A percentile compares a stretch with the other conserved stretches of the same genome.
These are phyloP conservation scores for Leccinum arenicola DNA, from an alignment of 768 basidiomycete species.

Conservation along the genomic window DNA sequence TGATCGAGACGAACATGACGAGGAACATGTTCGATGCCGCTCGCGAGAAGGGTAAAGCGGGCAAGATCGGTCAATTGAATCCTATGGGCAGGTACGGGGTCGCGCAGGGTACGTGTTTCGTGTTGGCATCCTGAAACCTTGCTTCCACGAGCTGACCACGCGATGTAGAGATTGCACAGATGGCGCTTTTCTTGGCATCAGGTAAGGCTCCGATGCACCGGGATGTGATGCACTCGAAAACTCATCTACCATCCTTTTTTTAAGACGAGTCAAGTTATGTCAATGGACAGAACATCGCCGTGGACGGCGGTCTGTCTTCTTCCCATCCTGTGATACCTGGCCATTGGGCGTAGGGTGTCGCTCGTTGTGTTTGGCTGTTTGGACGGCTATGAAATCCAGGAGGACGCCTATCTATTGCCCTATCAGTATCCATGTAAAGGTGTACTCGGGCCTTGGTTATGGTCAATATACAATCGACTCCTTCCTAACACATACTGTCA, in stretches of 20 bases:
- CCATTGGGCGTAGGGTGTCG: conserved; percentile 50
- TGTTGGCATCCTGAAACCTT: conserved; percentile 11
- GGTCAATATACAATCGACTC: not conserved
- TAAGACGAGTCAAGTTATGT: conserved; percentile 89
- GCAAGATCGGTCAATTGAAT: conserved; percentile 79
- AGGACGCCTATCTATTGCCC: not conserved
- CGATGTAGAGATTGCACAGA: conserved; percentile 76
- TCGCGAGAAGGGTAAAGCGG: conserved; percentile 64
- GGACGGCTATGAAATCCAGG: not conserved
- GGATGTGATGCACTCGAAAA: conserved; percentile 1
- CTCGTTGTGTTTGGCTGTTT: not conserved
- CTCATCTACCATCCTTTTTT: conserved; percentile 4
- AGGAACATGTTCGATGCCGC: conserved; percentile 72
- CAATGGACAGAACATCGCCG: conserved; percentile 83
- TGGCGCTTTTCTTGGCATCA: conserved; percentile 82
- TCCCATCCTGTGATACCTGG: conserved; percentile 81
- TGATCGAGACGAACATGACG: conserved; percentile 96
- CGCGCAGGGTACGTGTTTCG: conserved; percentile 55
- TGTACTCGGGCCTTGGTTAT: not conserved
- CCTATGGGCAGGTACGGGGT: conserved; percentile 81
- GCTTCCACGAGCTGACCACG: conserved; percentile 11
- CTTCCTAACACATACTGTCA: no score
- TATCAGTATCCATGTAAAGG: not conserved
- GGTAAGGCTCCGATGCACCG: conserved; percentile 44
- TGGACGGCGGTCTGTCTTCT: conserved; percentile 83